A percentile compares a stretch with the other conserved stretches of the same genome.
These are phyloP conservation scores for Ophiostoma sp. DNA, from an alignment of 2,329 filamentous ascomycete species.

Conservation along the genomic window DNA sequence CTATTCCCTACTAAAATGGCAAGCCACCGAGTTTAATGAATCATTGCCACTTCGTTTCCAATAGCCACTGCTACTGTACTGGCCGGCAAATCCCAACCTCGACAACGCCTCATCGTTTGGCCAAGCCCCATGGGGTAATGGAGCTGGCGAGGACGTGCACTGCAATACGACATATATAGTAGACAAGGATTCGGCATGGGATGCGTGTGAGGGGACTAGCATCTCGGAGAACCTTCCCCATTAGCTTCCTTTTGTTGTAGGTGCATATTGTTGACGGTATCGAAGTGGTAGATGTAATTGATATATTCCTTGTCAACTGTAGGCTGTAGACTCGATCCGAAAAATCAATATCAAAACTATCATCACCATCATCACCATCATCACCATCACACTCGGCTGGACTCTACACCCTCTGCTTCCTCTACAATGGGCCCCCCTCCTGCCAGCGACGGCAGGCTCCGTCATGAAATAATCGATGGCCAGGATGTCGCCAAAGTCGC, in stretches of 20 bases:
- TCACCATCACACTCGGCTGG: neutral
- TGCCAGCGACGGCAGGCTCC: constrained; percentile 14
- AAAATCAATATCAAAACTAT: too few species aligned
- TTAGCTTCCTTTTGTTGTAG: neutral
- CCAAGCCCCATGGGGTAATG: neutral
- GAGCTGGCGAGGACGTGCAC: neutral
- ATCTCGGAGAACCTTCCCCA: constrained; percentile 6
- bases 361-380: too few species aligned
- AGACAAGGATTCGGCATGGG: neutral
- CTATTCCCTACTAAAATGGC: neutral
- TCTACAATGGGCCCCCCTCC: neutral
- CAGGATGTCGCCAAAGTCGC: constrained; percentile 33
- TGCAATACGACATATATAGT: neutral
- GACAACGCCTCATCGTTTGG: neutral
- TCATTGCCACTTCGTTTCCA: neutral
- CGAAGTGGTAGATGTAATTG: neutral
- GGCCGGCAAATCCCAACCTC: neutral
- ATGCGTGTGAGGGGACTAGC: neutral
- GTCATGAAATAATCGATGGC: constrained; percentile 23
- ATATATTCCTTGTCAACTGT: neutral
- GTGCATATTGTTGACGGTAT: neutral
- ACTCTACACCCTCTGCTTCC: neutral
- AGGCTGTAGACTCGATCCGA: neutral
- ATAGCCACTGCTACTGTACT: neutral
- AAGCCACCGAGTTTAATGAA: neutral